These are phyloP conservation scores for Russula earlei DNA, from an alignment of 768 basidiomycete genomes.

Conservation along the genomic window DNA sequence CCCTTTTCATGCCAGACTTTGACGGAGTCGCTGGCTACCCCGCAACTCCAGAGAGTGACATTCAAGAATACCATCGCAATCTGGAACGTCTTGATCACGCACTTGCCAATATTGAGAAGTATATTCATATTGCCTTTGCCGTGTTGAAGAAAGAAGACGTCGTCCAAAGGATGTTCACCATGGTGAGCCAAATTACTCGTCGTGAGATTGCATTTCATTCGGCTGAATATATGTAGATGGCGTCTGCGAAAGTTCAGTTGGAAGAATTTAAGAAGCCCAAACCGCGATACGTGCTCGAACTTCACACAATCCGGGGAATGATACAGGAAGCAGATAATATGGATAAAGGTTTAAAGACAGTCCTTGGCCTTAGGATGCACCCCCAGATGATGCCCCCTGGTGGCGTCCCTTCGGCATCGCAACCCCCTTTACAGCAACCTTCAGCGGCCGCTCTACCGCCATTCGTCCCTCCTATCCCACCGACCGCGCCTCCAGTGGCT, in stretches of 20 bases:
- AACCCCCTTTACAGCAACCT: conserved; percentile 7
- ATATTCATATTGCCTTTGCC: conserved; percentile 3
- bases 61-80: conserved; percentile 11
- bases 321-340: conserved; percentile 18
- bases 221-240: not conserved
- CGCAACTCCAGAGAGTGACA: not conserved
- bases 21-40: not conserved
- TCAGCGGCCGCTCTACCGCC: not conserved
- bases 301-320: conserved; percentile 19
- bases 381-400: not conserved
- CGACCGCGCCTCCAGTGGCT: not conserved
- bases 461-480: not conserved
- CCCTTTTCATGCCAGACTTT: not conserved
- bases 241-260: conserved; percentile 10
- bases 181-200: not conserved
- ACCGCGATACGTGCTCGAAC: conserved; percentile 16
- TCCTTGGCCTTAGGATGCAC: not conserved
- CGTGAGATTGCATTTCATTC: not conserved
- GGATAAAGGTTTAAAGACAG: conserved; percentile 8
- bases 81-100: conserved; percentile 13
- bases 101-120: conserved; percentile 1
- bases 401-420: not conserved
- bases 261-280: conserved; percentile 6
- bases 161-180: not conserved
- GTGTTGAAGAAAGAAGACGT: not conserved